Percentiles rank a stretch among this genome's conserved stretches.
phyloP scores from a whole-genome alignment of 176 grass and related monocot genomes.

The Eragrostis curvula region DNA sequence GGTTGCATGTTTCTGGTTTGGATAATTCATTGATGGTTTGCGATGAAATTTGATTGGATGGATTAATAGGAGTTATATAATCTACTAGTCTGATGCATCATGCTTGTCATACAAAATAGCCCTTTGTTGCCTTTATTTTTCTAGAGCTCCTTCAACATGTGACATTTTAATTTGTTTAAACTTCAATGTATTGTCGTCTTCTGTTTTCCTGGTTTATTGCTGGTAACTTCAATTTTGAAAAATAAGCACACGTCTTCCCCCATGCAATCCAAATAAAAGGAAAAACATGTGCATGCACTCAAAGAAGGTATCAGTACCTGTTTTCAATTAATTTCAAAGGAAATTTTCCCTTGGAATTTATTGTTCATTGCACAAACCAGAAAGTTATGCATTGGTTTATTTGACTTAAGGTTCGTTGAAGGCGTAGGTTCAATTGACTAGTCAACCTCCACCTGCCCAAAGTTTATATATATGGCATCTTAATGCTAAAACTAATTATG shows the following conservation, averaged over 20 bases:
- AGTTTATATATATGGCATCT: background rate
- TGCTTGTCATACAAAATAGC: background rate
- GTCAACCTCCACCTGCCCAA: background rate
- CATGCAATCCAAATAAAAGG: too few relatives aligned
- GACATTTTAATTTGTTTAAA: slow-evolving; percentile 2
- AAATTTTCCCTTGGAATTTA: background rate
- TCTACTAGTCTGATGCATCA: background rate
- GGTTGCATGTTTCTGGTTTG: background rate
- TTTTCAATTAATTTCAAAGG: background rate
- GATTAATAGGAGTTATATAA: background rate
- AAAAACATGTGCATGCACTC: too few relatives aligned
- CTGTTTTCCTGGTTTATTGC: background rate
- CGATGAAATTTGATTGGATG: slow-evolving; percentile 22
- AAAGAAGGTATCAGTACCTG: too few relatives aligned
- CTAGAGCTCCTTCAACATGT: background rate
- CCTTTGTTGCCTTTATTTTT: background rate
- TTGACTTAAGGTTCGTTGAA: background rate
- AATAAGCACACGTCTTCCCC: too few relatives aligned
- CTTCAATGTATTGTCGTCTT: background rate
- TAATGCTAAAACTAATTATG: background rate
- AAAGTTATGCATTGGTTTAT: background rate
- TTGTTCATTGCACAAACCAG: background rate
- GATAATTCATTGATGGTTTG: slow-evolving; percentile 17
- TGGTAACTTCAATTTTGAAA: background rate
- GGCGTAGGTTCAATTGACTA: background rate